Base-by-base conservation (phyloP, 2,329 filamentous ascomycete species). In the Pseudofabraea citricarpa region DNA sequence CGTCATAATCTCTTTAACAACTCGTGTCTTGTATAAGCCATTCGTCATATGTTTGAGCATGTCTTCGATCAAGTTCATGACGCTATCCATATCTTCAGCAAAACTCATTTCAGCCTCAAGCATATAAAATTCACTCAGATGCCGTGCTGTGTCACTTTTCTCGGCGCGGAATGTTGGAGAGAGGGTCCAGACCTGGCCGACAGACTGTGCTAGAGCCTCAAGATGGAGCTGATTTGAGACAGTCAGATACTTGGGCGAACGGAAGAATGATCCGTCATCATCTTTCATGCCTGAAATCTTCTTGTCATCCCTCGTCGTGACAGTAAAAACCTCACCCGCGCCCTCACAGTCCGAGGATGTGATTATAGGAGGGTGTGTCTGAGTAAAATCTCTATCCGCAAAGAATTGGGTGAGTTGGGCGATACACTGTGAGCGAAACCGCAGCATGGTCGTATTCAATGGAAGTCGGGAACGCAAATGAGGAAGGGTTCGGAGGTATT, bases 121-220 rank as follows among this genome's bases (percentile, higher is more conserved):
- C 93, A 98, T 97, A 68, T 97, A 97, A 59, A 98, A 97, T 61
- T 98, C 93, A 69, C 89, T 95, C 48, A 98, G 72, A 66, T 98
- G 93, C 21, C 93, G 82, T 5, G 90, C 83, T 0, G 93, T 97
- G 59, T 97, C 90, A 65, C 90, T 96, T 60, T 83, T 83, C 64
- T 96, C 93, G 4, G 93, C 93, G 27, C 93, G 81, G 61, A 98
- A 98, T 0, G 90, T 94, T 3, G 93, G 93, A 4, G 90, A 93
- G 9, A 98, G 69, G 1, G 90, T 87, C 90, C 93, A 98, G 6
- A 97, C 93, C 55, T 86, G 88, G 29, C 88, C 88, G 22, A 96
- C 75, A 16, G 90, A 83, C 56, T 95, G 90, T 0, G 90, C 83
- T 45, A 96, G 77, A 3, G 93, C 90, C 69, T 98, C 93, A 1